Percentiles rank a stretch among this genome's conserved stretches.
phyloP scores from a whole-genome alignment of 768 basidiomycete genomes.

The Royoungia palumana region DNA sequence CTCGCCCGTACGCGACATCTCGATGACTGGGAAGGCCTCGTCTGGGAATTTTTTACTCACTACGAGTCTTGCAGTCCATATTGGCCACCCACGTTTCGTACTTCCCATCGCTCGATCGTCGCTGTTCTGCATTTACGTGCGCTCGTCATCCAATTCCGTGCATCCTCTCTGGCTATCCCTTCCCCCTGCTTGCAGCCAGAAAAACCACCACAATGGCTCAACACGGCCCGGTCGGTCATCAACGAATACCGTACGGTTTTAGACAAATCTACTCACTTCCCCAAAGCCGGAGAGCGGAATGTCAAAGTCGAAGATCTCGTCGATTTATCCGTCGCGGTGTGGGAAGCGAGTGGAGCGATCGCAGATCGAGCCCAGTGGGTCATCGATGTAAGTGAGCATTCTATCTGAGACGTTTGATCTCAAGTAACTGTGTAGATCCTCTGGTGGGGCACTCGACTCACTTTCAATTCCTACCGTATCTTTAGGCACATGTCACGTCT shows the following conservation, averaged over 20 bases:
- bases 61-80: slow-evolving; percentile 59
- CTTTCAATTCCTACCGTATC: slow-evolving; percentile 87
- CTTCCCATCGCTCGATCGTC: slow-evolving; percentile 69
- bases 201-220: slow-evolving; percentile 54
- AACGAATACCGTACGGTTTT: slow-evolving; percentile 71
- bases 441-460: slow-evolving; percentile 92
- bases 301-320: slow-evolving; percentile 78
- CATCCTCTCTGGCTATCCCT: slow-evolving; percentile 10
- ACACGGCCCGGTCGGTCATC: slow-evolving; percentile 61
- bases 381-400: slow-evolving; percentile 59
- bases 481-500: slow-evolving; percentile 83
- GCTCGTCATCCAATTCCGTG: slow-evolving; percentile 50
- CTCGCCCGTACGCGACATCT: slow-evolving; percentile 45
- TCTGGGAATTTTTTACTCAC: slow-evolving; percentile 63
- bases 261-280: slow-evolving; percentile 68
- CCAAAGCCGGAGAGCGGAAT: slow-evolving; percentile 77
- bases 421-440: slow-evolving; percentile 52
- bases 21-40: slow-evolving; percentile 35
- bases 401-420: neutral
- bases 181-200: slow-evolving; percentile 21
- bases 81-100: slow-evolving; percentile 80
- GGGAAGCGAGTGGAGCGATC: slow-evolving; percentile 69
- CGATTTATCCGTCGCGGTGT: slow-evolving; percentile 74
- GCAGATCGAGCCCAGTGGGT: slow-evolving; percentile 72
- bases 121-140: slow-evolving; percentile 71